Evolutionary conservation across 2,329 filamentous ascomycete species (phyloP), one percentile per base, ranked within the genome.

Genomic region (Domatiomyces globalis): DNA sequence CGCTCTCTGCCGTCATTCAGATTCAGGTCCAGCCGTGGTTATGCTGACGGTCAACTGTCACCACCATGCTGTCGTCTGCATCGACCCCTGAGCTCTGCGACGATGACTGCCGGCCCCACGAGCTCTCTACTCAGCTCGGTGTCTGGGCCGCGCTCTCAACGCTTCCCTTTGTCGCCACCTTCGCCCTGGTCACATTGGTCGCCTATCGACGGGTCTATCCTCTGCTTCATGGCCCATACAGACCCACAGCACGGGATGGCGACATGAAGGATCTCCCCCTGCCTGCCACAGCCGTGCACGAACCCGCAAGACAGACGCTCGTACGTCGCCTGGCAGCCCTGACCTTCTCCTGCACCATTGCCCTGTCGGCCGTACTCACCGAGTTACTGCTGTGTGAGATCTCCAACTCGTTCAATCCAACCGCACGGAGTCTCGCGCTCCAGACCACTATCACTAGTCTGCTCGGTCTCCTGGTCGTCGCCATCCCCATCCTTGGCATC

Each of bases 361-460:
- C 80, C 1, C 74, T 94, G 7, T 84, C 87, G 5, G 77, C 83
- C 39, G 85, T 90, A 1, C 72, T 94, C 45, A 86, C 81, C 2
- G 83, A 89, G 67, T 70, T 94, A 58, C 85, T 94, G 45, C 75
- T 94, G 7, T 87, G 85, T 60, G 87, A 94, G 67, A 86, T 94
- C 44, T 81, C 85, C 22, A 85, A 87, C 61, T 74, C 84, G 4
- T 75, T 87, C n/a, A 77, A 83, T 56, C 75, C 80, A 5, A 71
- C 73, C 29, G 85, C 85, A 10, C 75, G 87, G 53, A 77, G 76
- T 19, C 63, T 84, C 25, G 85, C 83, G 19, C 72, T 94, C 58
- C 75, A 79, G 51, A 67, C 83, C 27, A 87, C 83, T 0, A 77
- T 94, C 22, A 79, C 82, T 5, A 77, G 79, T 18, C 71, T 94